These are phyloP conservation scores for Aristolochia fimbriata DNA, from an alignment of 164 flowering plant genomes.

Conservation along the genomic window DNA sequence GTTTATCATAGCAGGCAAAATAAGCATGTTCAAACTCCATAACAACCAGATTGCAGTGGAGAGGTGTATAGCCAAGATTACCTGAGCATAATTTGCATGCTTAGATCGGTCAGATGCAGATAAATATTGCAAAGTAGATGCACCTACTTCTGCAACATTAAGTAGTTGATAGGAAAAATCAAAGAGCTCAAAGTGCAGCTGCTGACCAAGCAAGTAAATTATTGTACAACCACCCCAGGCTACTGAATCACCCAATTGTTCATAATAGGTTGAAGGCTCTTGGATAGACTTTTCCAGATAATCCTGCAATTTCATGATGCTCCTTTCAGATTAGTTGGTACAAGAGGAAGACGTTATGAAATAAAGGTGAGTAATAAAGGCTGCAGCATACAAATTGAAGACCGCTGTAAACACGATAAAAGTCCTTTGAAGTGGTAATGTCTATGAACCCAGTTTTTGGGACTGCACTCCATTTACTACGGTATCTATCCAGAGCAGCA, in stretches of 20 bases:
- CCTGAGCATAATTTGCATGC: constrained; percentile 51
- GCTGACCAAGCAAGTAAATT: constrained; percentile 91
- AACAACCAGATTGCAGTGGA: background rate
- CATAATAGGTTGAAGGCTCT: constrained; percentile 35
- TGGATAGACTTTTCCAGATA: constrained; percentile 67
- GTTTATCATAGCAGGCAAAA: no score
- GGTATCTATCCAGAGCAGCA: constrained; percentile 86
- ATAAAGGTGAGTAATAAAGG: background rate
- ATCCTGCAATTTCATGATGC: constrained; percentile 30
- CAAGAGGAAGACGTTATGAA: no score
- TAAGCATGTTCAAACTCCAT: background rate
- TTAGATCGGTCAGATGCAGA: constrained; percentile 19
- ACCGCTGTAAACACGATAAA: constrained; percentile 90
- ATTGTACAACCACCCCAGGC: constrained; percentile 99
- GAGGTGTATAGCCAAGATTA: constrained; percentile 10
- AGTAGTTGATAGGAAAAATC: constrained; percentile 97
- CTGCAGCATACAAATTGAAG: constrained; percentile 74
- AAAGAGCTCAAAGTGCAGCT: constrained; percentile 92
- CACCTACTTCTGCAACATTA: constrained; percentile 83
- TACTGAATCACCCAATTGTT: constrained; percentile 78
- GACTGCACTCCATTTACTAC: constrained; percentile 84
- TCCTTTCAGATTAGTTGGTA: background rate
- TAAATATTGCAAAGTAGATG: constrained; percentile 20
- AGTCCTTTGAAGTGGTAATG: constrained; percentile 92
- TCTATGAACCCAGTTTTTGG: constrained; percentile 97